Percentiles rank a stretch among this genome's conserved stretches.
phyloP scores from a whole-genome alignment of 176 grass and related monocot species.

The Triticum dicoccoides region DNA sequence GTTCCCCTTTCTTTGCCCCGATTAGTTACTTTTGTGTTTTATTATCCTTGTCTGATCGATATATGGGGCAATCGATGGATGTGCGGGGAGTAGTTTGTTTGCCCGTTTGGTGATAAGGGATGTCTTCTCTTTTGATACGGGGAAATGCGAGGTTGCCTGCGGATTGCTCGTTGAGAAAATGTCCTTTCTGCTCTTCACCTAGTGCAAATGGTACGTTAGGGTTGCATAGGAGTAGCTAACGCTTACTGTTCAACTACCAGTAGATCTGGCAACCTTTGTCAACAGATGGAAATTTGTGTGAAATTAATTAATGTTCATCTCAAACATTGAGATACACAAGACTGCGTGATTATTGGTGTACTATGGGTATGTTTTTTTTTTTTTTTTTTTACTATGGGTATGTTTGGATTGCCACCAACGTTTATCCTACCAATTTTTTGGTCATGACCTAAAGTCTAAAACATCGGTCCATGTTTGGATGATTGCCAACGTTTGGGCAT shows the following conservation, averaged over 20 bases:
- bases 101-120: background rate
- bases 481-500: too few species aligned
- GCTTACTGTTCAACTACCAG: background rate
- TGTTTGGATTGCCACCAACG: too few species aligned
- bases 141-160: background rate
- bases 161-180: background rate
- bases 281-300: background rate
- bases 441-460: too few species aligned
- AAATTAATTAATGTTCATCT: background rate
- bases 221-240: background rate
- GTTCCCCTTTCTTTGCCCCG: background rate
- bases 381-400: background rate
- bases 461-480: too few species aligned
- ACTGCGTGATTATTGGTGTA: background rate
- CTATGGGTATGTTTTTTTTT: too few species aligned
- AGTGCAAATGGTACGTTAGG: background rate
- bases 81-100: background rate
- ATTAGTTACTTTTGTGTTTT: background rate
- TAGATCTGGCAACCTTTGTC: background rate
- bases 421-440: too few species aligned
- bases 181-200: background rate
- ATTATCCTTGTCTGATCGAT: slow-evolving; percentile 12
- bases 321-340: background rate
- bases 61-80: background rate
- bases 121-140: background rate